Conservation (phyloP, 306 rosid genomes). For the Dicorynia guianensis region DNA sequence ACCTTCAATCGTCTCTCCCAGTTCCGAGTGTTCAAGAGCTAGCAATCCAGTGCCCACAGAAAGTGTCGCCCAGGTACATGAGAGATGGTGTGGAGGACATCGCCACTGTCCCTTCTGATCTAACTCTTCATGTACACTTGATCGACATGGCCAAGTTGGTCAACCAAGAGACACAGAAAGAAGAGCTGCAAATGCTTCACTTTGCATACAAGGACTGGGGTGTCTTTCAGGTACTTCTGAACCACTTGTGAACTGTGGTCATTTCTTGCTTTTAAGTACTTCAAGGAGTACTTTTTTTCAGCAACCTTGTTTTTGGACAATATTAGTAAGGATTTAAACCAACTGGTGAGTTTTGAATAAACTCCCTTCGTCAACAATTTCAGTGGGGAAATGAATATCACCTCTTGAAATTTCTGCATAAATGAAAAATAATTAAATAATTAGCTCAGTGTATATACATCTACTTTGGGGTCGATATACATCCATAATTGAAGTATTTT, state of each 20-base stretch:
- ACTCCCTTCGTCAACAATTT: too few species aligned
- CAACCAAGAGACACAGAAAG: slow-evolving; percentile 35
- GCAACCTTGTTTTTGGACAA: too few species aligned
- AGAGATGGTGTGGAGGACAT: slow-evolving; percentile 41
- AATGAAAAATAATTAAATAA: too few species aligned
- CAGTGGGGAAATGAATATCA: neutral
- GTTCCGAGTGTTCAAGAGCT: slow-evolving; percentile 63
- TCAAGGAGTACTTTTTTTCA: too few species aligned
- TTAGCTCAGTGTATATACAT: neutral
- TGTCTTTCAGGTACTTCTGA: slow-evolving; percentile 51
- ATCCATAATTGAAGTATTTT: neutral
- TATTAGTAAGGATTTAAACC: too few species aligned
- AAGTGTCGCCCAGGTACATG: slow-evolving; percentile 48
- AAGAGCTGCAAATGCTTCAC: slow-evolving; percentile 53
- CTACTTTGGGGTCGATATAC: neutral
- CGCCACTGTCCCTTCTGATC: slow-evolving; percentile 41
- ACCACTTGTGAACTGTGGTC: neutral
- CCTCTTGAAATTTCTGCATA: neutral
- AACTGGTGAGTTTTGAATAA: too few species aligned
- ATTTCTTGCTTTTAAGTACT: neutral
- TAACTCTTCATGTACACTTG: slow-evolving; percentile 43
- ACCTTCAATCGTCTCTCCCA: slow-evolving; percentile 44
- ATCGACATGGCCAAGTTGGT: slow-evolving; percentile 53
- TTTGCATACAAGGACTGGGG: slow-evolving; percentile 56
- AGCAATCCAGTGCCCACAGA: slow-evolving; percentile 32